Evolutionary conservation across 2,329 filamentous ascomycete species (phyloP).

Genomic region (Aspergillus caelatus): DNA sequence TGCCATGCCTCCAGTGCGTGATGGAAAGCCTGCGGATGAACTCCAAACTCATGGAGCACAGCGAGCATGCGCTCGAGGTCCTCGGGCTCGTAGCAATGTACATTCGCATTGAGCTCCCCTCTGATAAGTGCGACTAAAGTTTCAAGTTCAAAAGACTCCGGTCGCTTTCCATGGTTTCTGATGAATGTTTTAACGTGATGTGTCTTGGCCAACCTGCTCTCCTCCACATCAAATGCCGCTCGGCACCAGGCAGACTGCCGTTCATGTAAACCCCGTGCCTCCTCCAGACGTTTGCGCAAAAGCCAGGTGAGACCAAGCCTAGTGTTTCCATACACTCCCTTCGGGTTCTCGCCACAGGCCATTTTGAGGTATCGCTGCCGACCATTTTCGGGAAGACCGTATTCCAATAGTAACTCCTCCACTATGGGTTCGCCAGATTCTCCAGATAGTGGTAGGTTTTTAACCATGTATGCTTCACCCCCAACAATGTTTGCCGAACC

Average conservation of each 20-base stretch:
- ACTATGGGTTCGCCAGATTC: slow-evolving; percentile 59
- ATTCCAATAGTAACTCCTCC: slow-evolving; percentile 65
- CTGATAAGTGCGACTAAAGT: slow-evolving; percentile 64
- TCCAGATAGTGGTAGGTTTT: slow-evolving; percentile 62
- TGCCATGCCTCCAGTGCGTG: slow-evolving; percentile 70
- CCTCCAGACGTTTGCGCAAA: slow-evolving; percentile 68
- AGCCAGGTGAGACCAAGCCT: slow-evolving; percentile 71
- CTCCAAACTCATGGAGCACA: slow-evolving; percentile 70
- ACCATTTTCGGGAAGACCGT: slow-evolving; percentile 55
- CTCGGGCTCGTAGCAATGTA: slow-evolving; percentile 71
- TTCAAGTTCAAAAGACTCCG: slow-evolving; percentile 62
- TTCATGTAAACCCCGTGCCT: slow-evolving; percentile 21
- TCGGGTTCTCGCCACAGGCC: slow-evolving; percentile 73
- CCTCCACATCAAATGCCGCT: neutral
- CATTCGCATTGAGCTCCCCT: slow-evolving; percentile 70
- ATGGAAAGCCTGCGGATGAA: slow-evolving; percentile 68
- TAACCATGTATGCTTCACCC: slow-evolving; percentile 70
- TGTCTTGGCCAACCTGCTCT: neutral
- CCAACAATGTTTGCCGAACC: slow-evolving; percentile 75
- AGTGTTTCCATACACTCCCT: slow-evolving; percentile 63
- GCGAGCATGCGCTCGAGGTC: slow-evolving; percentile 66
- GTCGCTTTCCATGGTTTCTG: neutral
- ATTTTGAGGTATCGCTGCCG: slow-evolving; percentile 75
- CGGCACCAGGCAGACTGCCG: slow-evolving; percentile 1
- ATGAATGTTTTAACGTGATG: neutral